Percentiles rank a stretch among this genome's conserved stretches.
Conservation (phyloP, 495 filamentous ascomycete species). For the Immersiella caudata region DNA sequence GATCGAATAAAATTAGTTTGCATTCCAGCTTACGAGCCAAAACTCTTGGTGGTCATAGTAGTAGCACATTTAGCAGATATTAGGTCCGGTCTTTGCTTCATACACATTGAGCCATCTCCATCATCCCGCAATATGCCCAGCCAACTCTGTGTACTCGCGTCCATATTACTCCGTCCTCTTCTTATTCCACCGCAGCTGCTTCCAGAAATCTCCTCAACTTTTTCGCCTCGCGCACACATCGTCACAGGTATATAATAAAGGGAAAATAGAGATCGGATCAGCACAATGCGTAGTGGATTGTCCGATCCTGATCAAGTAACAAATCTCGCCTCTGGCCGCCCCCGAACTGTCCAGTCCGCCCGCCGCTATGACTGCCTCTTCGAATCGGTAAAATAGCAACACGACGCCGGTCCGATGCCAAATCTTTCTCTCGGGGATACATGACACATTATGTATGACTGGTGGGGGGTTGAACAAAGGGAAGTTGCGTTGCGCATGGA, state of each 20-base stretch:
- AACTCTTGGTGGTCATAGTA: neutral
- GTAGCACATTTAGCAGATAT: conserved; percentile 1
- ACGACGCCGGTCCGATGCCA: conserved; percentile 22
- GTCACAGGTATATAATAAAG: conserved; percentile 3
- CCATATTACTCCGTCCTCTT: neutral
- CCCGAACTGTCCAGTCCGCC: neutral
- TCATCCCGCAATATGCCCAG: conserved; percentile 1
- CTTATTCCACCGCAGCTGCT: neutral
- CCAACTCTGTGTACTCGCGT: conserved; percentile 2
- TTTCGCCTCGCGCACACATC: neutral
- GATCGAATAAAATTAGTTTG: neutral
- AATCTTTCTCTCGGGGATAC: conserved; percentile 23
- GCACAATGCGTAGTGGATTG: neutral
- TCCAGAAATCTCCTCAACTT: neutral
- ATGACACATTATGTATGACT: conserved; percentile 32
- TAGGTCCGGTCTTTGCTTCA: neutral
- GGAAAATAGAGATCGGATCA: neutral
- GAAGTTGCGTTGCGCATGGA: conserved; percentile 15
- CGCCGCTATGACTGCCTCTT: conserved; percentile 10
- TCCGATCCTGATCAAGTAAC: neutral
- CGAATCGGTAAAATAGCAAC: conserved; percentile 12
- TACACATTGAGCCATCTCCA: conserved; percentile 8
- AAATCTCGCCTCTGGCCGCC: neutral
- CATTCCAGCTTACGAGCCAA: neutral
- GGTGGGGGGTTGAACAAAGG: conserved; percentile 13